phyloP scores from a whole-genome alignment of 2,329 filamentous ascomycete species.

The Ilyonectria sp. region DNA sequence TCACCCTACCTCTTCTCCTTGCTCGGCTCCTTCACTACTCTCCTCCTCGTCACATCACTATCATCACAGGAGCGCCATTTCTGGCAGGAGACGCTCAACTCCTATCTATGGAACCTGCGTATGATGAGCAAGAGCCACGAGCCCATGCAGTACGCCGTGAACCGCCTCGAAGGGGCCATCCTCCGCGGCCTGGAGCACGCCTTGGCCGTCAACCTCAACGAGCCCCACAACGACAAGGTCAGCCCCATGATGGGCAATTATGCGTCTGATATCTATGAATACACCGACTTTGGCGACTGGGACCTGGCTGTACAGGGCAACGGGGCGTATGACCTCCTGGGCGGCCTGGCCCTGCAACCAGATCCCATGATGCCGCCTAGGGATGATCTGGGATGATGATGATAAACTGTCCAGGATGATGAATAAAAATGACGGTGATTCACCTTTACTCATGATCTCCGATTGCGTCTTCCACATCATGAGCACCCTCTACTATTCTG shows the following conservation, averaged over 20 bases:
- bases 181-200: constrained; percentile 56
- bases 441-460: constrained; percentile 39
- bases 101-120: constrained; percentile 52
- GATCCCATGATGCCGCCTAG: constrained; percentile 42
- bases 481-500: constrained; percentile 33
- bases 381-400: constrained; percentile 42
- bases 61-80: constrained; percentile 51
- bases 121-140: constrained; percentile 56
- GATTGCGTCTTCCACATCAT: constrained; percentile 38
- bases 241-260: constrained; percentile 49
- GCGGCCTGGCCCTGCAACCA: constrained; percentile 44
- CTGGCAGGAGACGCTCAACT: constrained; percentile 54
- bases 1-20: constrained; percentile 58
- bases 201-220: constrained; percentile 53
- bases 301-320: constrained; percentile 47
- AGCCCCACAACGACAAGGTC: constrained; percentile 50
- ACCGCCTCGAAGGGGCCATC: constrained; percentile 56
- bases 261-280: constrained; percentile 49
- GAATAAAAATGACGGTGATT: constrained; percentile 8
- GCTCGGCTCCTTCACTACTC: constrained; percentile 56
- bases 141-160: constrained; percentile 56
- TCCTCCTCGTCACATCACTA: constrained; percentile 54
- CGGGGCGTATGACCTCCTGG: constrained; percentile 51
- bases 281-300: constrained; percentile 54
- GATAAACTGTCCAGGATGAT: neutral